Percentiles rank a stretch among this genome's conserved stretches.
These are phyloP conservation scores for Hippophae tibetana DNA, from an alignment of 306 rosid species.

Conservation along the genomic window DNA sequence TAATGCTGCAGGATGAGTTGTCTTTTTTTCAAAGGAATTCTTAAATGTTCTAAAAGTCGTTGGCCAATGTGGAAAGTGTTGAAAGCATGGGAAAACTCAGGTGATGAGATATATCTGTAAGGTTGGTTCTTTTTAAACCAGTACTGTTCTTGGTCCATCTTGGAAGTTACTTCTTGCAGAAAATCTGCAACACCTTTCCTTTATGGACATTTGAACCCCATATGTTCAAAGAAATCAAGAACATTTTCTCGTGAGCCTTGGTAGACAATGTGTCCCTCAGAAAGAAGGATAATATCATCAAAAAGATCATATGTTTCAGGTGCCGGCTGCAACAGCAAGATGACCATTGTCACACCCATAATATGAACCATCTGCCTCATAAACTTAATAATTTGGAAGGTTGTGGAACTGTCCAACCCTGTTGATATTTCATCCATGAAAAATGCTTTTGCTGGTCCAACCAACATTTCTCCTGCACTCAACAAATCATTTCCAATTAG, in stretches of 20 bases:
- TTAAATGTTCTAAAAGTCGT: constrained; percentile 28
- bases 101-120: constrained; percentile 41
- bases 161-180: constrained; percentile 52
- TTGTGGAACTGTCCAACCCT: constrained; percentile 52
- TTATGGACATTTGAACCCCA: constrained; percentile 46
- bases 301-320: constrained; percentile 52
- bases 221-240: constrained; percentile 31
- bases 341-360: constrained; percentile 39
- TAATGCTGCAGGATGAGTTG: constrained; percentile 54
- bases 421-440: constrained; percentile 57
- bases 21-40: constrained; percentile 38
- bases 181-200: constrained; percentile 55
- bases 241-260: constrained; percentile 48
- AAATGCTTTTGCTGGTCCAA: constrained; percentile 42
- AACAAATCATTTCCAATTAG: too few relatives aligned
- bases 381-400: constrained; percentile 41
- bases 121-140: constrained; percentile 49
- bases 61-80: constrained; percentile 49
- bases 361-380: constrained; percentile 36
- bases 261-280: constrained; percentile 46
- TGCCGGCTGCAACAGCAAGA: constrained; percentile 49
- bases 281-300: constrained; percentile 41
- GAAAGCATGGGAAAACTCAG: constrained; percentile 42
- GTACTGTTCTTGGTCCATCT: constrained; percentile 70
- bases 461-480: constrained; percentile 41